These are phyloP conservation scores for Flammula alnicola DNA, from an alignment of 1,284 basidiomycete genomes.

Conservation along the genomic window DNA sequence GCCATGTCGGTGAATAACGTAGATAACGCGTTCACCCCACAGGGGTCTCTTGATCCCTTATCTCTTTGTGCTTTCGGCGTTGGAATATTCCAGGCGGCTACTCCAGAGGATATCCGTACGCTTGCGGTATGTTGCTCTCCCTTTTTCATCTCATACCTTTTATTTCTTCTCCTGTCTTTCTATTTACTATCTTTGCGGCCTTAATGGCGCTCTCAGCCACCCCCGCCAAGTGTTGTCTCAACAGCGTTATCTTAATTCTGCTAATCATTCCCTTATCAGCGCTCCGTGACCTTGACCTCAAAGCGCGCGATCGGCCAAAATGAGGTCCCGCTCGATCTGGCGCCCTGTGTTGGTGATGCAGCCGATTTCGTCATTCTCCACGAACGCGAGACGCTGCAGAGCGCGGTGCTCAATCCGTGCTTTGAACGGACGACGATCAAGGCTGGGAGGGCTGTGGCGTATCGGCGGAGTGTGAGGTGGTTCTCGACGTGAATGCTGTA, in stretches of 20 bases:
- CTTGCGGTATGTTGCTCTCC: constrained; percentile 47
- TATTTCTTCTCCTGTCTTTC: neutral
- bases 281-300: constrained; percentile 49
- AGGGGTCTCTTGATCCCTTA: constrained; percentile 65
- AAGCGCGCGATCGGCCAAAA: constrained; percentile 50
- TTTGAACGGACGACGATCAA: constrained; percentile 48
- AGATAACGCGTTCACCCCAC: constrained; percentile 70
- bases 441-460: constrained; percentile 38
- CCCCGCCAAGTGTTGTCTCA: neutral
- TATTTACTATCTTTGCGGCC: neutral
- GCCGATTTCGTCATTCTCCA: constrained; percentile 69
- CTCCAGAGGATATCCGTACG: constrained; percentile 45
- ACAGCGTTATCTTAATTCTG: neutral
- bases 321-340: constrained; percentile 33
- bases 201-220: neutral
- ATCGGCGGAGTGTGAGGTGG: constrained; percentile 29
- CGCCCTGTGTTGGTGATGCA: constrained; percentile 43
- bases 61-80: constrained; percentile 61
- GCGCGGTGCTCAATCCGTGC: constrained; percentile 53
- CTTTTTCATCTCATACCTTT: constrained; percentile 8
- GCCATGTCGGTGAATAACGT: constrained; percentile 68
- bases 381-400: constrained; percentile 47
- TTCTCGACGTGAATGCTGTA: neutral
- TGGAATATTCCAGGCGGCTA: constrained; percentile 61
- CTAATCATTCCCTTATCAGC: constrained; percentile 32